Base-by-base conservation (phyloP, 2,329 filamentous ascomycete genomes). In the Chaetomium sp. region DNA sequence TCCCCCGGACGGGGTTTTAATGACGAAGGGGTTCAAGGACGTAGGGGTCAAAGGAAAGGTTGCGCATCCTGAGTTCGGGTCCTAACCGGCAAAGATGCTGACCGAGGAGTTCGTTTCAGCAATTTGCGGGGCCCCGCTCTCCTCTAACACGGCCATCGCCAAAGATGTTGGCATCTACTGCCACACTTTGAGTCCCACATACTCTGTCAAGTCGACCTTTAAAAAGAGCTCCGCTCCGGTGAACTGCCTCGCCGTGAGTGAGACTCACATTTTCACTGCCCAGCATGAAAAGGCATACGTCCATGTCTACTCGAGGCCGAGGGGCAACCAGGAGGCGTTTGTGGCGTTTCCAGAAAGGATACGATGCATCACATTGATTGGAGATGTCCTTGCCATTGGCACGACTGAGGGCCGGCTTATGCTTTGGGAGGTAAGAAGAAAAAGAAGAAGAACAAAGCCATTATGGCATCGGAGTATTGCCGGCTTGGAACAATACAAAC, bases 211-310 rank as follows among this genome's bases (percentile, higher is more conserved):
- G 66, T 77, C 84, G 60, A 81, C 86, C 48, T 91, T 94, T 79
- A 97, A 96, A 79, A 97, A 96, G 75, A 95, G 89, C 75, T 88
- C 89, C 12, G 84, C 86, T n/a, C 79, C 86, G 33, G 76, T 80
- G 56, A 89, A 92, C 70, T 87, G 89, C 64, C 75, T 99, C 54
- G 91, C 90, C 35, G 79, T 91, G 64, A 95, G 81, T 71, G 77
- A 82, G 45, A 86, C 86, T 19, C 94, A 99, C 69, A 79, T 97
- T 47, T 99, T 96, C 69, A 87, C 91, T 4, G 92, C 90, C 4
- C 94, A 99, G 70, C 80, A 87, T 49, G 91, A 91, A 61, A 97
- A 96, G 71, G 89, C 91, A 0, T 88, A 95, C 43, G 81, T 99
- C 1, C 89, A 97, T 72, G 90, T 99, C 54, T 99, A 97, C 72